phyloP scores from a whole-genome alignment of 2,329 filamentous ascomycete species.

The Cryphonectria parasitica region DNA sequence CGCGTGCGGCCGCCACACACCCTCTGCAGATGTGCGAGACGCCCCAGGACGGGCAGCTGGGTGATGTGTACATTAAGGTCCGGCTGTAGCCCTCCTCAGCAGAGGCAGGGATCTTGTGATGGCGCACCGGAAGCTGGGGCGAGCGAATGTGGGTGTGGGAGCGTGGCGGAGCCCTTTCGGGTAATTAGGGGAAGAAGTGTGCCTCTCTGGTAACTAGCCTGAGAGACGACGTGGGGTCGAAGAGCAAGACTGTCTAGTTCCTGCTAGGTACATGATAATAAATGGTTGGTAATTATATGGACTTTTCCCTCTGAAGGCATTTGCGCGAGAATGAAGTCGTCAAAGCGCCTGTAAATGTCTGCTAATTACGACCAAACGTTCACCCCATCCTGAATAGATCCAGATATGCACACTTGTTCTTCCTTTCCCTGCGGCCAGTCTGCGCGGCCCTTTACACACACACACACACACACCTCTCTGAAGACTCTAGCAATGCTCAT shows the following conservation, averaged over 20 bases:
- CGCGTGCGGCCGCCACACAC: too few relatives aligned
- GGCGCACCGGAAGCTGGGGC: too few relatives aligned
- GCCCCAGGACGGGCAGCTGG: not conserved
- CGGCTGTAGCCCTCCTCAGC: not conserved
- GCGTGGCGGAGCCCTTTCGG: not conserved
- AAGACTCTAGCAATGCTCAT: not conserved
- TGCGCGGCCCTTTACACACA: not conserved
- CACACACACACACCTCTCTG: not conserved
- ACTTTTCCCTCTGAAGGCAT: not conserved
- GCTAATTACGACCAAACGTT: not conserved
- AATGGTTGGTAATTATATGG: not conserved
- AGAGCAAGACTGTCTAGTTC: not conserved
- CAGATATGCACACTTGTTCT: not conserved
- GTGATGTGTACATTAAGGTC: not conserved
- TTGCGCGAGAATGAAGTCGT: not conserved
- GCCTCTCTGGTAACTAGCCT: not conserved
- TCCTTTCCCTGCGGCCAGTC: not conserved
- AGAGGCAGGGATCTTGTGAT: too few relatives aligned
- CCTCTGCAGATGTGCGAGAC: not conserved
- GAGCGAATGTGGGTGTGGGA: not conserved
- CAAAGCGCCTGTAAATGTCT: not conserved
- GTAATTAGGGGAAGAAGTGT: too few relatives aligned
- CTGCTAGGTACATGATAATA: not conserved
- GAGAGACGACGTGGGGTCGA: not conserved
- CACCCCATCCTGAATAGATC: not conserved